Evolutionary conservation across 2,329 filamentous ascomycete genomes (phyloP), one percentile per base, ranked within the genome.

Genomic region (Emmonsiellopsis sp.): DNA sequence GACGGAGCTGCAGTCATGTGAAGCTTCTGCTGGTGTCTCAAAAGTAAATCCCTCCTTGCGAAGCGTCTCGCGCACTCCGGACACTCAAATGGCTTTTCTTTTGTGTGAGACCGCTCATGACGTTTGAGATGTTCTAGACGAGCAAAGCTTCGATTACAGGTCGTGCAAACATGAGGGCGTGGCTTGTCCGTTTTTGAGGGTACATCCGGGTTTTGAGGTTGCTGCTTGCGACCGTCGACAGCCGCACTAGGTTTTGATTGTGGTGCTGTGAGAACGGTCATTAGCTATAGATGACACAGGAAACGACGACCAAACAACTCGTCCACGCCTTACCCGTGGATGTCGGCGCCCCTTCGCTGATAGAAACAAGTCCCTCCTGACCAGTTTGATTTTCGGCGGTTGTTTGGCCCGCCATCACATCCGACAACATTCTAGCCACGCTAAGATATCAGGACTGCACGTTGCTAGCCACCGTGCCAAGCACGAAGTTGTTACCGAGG

Each of bases 1-100:
- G 90, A 90, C 5, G 93, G 87, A 0, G 90, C 90, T 10, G 88
- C 88, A 31, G 89, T 89, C 78, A 95, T 89, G 69, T 98, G 93
- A 47, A 98, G 81, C 77, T 98, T 98, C 77, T 98, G 93, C 78
- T 98, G 93, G 72, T 98, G 93, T 55, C 93, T 84, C 60, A 98
- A 76, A 53, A 98, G 79, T 61, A 98, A 74, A 71, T 98, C 93
- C 60, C 93, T 84, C 56, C 93, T 84, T 56, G 93, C 93, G 72
- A 98, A 98, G 74, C 93, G 97, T 72, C 93, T 78, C 39, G 88
- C 81, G 71, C 93, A 98, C 70, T 97, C 89, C 32, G 89, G 88
- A 65, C 93, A 98, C 71, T 96, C 90, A 63, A 98, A 98, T 1
- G 93, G 93, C 77, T 98, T 98, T 74, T 98, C 91, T 70, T 98